Conservation (phyloP, 805 yeast genomes). For the Starmerella vitae region DNA sequence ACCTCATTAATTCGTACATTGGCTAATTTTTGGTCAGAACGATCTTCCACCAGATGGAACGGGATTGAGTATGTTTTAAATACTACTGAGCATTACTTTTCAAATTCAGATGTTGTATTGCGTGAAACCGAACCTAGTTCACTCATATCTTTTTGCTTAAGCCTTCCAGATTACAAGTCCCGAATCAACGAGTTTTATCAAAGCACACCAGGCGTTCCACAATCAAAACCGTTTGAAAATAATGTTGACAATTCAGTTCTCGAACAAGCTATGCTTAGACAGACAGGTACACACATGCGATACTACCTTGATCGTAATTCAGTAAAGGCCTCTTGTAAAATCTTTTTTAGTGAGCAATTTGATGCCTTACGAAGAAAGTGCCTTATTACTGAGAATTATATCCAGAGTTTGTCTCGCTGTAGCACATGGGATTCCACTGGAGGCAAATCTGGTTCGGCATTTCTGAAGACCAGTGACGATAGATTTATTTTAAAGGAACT, state of each 20-base stretch:
- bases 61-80: constrained; percentile 73
- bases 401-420: constrained; percentile 86
- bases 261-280: constrained; percentile 62
- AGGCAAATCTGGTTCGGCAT: constrained; percentile 92
- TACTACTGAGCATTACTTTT: constrained; percentile 78
- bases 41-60: constrained; percentile 91
- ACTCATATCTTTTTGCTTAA: constrained; percentile 79
- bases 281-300: constrained; percentile 77
- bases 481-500: constrained; percentile 80
- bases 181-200: constrained; percentile 37
- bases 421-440: constrained; percentile 93
- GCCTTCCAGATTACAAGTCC: constrained; percentile 66
- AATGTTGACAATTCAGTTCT: constrained; percentile 25
- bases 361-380: constrained; percentile 84
- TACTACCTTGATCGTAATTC: constrained; percentile 83
- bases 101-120: constrained; percentile 84
- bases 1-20: constrained; percentile 63
- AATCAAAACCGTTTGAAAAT: background rate
- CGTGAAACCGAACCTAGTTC: constrained; percentile 96
- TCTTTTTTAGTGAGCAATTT: constrained; percentile 90
- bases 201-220: constrained; percentile 8
- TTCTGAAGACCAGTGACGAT: constrained; percentile 82
- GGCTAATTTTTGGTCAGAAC: constrained; percentile 91
- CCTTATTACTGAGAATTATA: constrained; percentile 57
- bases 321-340: constrained; percentile 76